Percentiles rank a stretch among this genome's conserved stretches.
Evolutionary conservation across 371 early-diverging fungal genomes (phyloP).

Genomic region (Circinella minor): DNA sequence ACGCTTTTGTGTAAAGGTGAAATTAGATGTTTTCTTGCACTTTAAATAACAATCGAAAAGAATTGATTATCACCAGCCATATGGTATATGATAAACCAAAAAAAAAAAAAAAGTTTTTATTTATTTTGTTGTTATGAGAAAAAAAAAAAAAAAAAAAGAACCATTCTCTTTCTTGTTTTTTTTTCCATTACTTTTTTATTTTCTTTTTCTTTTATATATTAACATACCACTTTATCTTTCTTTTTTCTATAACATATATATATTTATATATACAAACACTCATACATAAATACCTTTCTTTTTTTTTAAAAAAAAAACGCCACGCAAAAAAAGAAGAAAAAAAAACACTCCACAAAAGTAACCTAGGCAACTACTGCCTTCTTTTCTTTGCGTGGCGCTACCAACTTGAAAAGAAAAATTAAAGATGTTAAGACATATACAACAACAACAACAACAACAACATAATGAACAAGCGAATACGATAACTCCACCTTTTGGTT

Average conservation of each 20-base stretch:
- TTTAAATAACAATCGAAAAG: no score
- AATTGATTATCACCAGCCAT: not conserved
- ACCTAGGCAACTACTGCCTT: conserved; percentile 8
- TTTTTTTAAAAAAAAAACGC: not conserved
- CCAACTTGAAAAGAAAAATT: not conserved
- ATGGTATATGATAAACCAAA: conserved; percentile 2
- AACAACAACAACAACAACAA: conserved; percentile 2
- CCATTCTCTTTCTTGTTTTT: not conserved
- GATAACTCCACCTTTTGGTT: not conserved
- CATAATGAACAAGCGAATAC: conserved; percentile 3
- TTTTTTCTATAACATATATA: no score
- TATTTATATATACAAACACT: no score
- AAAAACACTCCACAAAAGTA: not conserved
- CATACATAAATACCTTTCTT: not conserved
- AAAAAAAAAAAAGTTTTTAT: no score
- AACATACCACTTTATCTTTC: no score
- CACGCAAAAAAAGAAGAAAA: not conserved
- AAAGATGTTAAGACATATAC: conserved; percentile 11
- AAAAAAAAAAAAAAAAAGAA: no score
- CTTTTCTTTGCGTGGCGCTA: not conserved
- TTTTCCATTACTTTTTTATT: no score
- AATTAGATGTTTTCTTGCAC: not conserved
- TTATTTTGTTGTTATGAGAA: no score
- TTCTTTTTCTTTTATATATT: no score
- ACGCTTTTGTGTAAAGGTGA: not conserved